Base-by-base conservation (phyloP, 352 stramenopile species). In the Pythium brachiatum region DNA sequence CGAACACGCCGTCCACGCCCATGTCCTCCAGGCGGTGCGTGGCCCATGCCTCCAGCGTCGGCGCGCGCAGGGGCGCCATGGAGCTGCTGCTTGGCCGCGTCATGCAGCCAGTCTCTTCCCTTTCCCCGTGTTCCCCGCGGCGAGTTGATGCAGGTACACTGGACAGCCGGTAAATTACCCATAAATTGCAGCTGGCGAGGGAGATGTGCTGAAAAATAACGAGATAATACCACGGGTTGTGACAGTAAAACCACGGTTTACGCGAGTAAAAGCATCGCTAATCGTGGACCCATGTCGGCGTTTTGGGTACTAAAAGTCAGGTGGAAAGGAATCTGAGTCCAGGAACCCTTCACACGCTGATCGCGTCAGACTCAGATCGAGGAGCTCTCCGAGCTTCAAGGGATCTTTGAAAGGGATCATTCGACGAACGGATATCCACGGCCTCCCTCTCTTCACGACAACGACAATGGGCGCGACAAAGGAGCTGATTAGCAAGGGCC, bases 1-100 rank as follows among this genome's bases (percentile, higher is more conserved):
- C 86, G 59, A 95, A 95, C 41, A 92, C 84, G 43, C 80, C 76
- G 68, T 95, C 86, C 4, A 95, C 86, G 31, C 83, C 82, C 41
- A 95, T 73, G 38, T 62, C 75, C 57, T 89, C 79, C 38, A 95
- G 71, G 46, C 73, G 80, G 68, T 74, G 60, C 15, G 71, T 83
- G 31, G 86, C 77, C 86, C 86, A 95, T 41, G 69, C 68, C 61
- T 89, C 78, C 18, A 95, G 73, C 70, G 58, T 43, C 32, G 31
- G 65, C 70, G 64, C 26, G n/a, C 25, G 25, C 32, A 26, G 46
- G 38, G 54, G 21, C 52, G 39, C 38, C 62, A 63, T 60, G 12
- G 50, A 26, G 12, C 15, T 23, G 48, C 38, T 18, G 3, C 54
- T 65, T 13, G 52, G 57, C 32, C 57, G 52, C 25, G 64, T 65